Evolutionary conservation across 805 yeast species (phyloP), one percentile per base, ranked within the genome.

Genomic region (Starmerella vitae): DNA sequence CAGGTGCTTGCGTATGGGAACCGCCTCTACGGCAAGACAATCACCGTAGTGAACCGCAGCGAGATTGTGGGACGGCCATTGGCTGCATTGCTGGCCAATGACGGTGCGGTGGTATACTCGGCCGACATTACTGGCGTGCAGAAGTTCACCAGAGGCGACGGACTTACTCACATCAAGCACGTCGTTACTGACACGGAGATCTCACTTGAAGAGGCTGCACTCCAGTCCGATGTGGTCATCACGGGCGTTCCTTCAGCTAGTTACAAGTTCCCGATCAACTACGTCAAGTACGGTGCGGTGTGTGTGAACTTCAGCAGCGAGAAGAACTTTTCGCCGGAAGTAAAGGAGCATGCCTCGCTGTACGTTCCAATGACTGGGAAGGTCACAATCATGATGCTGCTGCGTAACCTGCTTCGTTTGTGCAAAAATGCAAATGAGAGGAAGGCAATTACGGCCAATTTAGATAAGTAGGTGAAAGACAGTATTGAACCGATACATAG

Each of bases 51-150:
- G 37, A 91, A 91, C 62, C 70, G 98, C 54, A 81, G 94, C 10
- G 98, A 91, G 61, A 88, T 91, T 54, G 98, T 91, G 18, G 98
- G 98, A 10, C 74, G 98, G 51, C 98, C 98, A 1, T 65, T 91
- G 43, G 97, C 97, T 25, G 97, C 98, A 0, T 61, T 91, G 27
- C 65, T 91, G 47, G 97, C 98, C 15, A 91, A 91, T 55, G 98
- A 91, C 56, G 98, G 98, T 46, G 98, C 98, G 18, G 78, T 78
- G 1, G 97, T 91, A 2, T 91, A 80, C 58, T 86, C 97, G 1
- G 88, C 76, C 2, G 97, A 91, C 56, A 63, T 91, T 36, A 76
- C 79, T 52, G 81, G 84, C 51, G 75, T 85, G 46, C 97, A 91
- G 60, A 75, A 76, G 57, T 91, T 82, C 62, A 88, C 95, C 17